These are phyloP conservation scores for Rhodotorula sp. DNA, from an alignment of 1,284 basidiomycete genomes.

Conservation along the genomic window DNA sequence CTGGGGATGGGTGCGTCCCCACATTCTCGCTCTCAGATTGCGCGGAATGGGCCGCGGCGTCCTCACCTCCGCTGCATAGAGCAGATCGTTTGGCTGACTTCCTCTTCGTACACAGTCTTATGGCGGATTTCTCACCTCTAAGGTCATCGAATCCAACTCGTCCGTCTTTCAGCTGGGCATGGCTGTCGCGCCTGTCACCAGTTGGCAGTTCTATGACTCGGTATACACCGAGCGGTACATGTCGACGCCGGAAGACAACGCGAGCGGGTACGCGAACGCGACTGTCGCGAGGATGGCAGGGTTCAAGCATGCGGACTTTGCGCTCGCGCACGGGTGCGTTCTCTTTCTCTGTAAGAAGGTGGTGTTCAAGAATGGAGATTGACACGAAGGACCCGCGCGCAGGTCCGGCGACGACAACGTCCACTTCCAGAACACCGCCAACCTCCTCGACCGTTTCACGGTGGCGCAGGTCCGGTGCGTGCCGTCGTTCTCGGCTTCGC, in stretches of 20 bases:
- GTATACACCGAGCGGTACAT: constrained; percentile 82
- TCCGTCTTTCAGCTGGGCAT: constrained; percentile 65
- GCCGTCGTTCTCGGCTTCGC: too few relatives aligned
- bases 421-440: constrained; percentile 87
- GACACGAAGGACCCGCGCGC: too few relatives aligned
- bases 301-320: constrained; percentile 74
- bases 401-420: constrained; percentile 87
- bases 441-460: constrained; percentile 88
- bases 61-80: too few relatives aligned
- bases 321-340: constrained; percentile 76
- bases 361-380: too few relatives aligned
- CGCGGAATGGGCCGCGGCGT: too few relatives aligned
- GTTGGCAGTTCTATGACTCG: constrained; percentile 60
- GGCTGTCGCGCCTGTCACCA: constrained; percentile 66
- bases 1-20: constrained; percentile 84
- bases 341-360: too few relatives aligned
- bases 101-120: constrained; percentile 65
- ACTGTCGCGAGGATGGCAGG: constrained; percentile 82
- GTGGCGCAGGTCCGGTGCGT: constrained; percentile 65
- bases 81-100: too few relatives aligned
- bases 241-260: constrained; percentile 76
- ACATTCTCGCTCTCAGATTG: too few relatives aligned
- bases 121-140: constrained; percentile 89
- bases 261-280: constrained; percentile 77
- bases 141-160: constrained; percentile 68